A percentile compares a stretch with the other conserved stretches of the same genome.
These are phyloP conservation scores for Quillaja saponaria DNA, from an alignment of 306 rosid genomes.

Conservation along the genomic window DNA sequence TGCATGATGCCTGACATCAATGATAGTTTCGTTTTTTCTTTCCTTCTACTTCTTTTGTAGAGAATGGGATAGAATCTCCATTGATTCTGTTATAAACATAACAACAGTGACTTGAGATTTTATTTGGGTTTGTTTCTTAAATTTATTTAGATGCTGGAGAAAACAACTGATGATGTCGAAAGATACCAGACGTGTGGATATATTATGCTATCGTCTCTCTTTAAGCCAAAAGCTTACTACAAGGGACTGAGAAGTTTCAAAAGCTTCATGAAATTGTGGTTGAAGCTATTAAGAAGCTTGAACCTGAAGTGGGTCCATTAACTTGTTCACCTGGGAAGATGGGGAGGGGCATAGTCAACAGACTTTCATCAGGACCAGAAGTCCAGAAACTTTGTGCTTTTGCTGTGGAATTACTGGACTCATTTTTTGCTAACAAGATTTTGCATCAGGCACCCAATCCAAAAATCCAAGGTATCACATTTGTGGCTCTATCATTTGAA, in stretches of 20 bases:
- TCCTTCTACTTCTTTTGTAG: no score
- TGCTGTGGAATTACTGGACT: conserved; percentile 77
- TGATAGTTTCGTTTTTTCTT: no score
- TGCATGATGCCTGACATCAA: no score
- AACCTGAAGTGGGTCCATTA: conserved; percentile 85
- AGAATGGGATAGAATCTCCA: no score
- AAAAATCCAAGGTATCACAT: conserved; percentile 49
- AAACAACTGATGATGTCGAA: conserved; percentile 76
- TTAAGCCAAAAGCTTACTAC: conserved; percentile 83
- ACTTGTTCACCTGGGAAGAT: conserved; percentile 75
- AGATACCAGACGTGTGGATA: conserved; percentile 89
- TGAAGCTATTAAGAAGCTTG: conserved; percentile 81
- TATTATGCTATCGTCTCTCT: conserved; percentile 84
- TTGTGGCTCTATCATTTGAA: background rate
- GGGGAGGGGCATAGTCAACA: conserved; percentile 93
- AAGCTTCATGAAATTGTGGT: conserved; percentile 59
- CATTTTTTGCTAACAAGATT: conserved; percentile 40
- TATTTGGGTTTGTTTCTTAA: conserved; percentile 28
- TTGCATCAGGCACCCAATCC: conserved; percentile 37
- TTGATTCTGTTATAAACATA: background rate
- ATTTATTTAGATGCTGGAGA: conserved; percentile 68
- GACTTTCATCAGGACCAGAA: conserved; percentile 97
- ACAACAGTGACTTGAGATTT: background rate
- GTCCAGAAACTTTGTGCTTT: conserved; percentile 81
- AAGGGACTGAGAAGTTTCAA: conserved; percentile 63